These are phyloP conservation scores for Cardamine resedifolia DNA, from an alignment of 345 rosid species.

Conservation along the genomic window DNA sequence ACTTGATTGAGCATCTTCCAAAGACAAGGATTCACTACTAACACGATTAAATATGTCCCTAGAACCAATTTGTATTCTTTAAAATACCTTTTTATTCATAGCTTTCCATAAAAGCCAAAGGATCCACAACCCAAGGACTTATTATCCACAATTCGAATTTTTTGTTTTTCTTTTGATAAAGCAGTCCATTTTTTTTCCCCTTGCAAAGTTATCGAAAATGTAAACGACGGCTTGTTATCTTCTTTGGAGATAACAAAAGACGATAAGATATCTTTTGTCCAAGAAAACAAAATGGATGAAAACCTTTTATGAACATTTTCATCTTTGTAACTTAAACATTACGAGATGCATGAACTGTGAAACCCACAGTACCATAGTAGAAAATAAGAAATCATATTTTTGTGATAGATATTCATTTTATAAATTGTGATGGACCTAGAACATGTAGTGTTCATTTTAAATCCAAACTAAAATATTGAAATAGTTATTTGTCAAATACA, in stretches of 20 bases:
- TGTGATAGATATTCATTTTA: background rate
- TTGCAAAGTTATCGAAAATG: background rate
- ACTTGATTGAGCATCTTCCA: no score
- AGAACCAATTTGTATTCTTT: no score
- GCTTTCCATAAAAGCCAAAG: no score
- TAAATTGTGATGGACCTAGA: background rate
- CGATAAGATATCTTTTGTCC: background rate
- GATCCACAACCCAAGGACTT: no score
- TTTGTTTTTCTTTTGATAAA: no score
- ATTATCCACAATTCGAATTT: no score
- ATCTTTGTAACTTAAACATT: background rate
- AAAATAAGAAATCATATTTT: background rate
- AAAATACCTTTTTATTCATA: no score
- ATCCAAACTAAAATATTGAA: background rate
- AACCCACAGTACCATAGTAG: background rate
- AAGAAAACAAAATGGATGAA: background rate
- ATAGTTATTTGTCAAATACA: background rate
- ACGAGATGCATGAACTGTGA: background rate
- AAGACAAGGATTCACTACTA: no score
- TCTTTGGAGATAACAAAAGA: background rate
- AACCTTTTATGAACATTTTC: background rate
- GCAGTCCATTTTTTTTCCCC: background rate
- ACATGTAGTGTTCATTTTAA: background rate
- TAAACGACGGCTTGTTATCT: constrained; percentile 1
- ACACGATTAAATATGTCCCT: no score